Evolutionary conservation across 2,329 filamentous ascomycete genomes (phyloP).

Genomic region (Aspergillus eucalypticola): DNA sequence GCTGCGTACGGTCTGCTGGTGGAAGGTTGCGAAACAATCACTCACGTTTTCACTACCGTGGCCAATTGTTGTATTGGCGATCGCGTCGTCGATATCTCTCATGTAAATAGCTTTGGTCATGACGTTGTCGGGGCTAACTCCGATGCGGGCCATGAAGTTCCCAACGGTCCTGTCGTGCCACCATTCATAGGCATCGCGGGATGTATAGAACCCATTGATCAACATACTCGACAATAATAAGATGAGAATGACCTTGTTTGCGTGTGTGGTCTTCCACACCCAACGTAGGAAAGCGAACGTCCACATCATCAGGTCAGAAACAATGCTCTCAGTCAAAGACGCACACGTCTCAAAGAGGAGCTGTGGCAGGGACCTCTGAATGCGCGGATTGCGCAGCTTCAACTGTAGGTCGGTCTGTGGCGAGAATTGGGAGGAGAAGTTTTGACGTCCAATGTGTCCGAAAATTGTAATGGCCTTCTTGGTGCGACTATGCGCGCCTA

Average conservation of each 20-base stretch:
- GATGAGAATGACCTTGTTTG: slow-evolving; percentile 71
- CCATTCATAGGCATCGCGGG: slow-evolving; percentile 73
- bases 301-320: slow-evolving; percentile 77
- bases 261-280: slow-evolving; percentile 67
- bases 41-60: slow-evolving; percentile 31
- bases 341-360: slow-evolving; percentile 70
- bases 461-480: slow-evolving; percentile 53
- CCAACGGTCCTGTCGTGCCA: slow-evolving; percentile 80
- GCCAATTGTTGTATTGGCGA: slow-evolving; percentile 41
- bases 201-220: slow-evolving; percentile 73
- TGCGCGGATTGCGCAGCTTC: slow-evolving; percentile 58
- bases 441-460: slow-evolving; percentile 49
- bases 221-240: slow-evolving; percentile 69
- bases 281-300: slow-evolving; percentile 66
- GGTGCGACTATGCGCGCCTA: slow-evolving; percentile 49
- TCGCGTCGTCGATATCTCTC: slow-evolving; percentile 71
- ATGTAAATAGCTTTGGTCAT: slow-evolving; percentile 88
- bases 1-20: slow-evolving; percentile 42
- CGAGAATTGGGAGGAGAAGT: slow-evolving; percentile 41
- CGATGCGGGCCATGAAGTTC: slow-evolving; percentile 78
- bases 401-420: slow-evolving; percentile 35
- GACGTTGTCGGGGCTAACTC: slow-evolving; percentile 72
- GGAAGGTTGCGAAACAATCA: slow-evolving; percentile 48
- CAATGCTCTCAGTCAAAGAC: slow-evolving; percentile 73
- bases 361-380: slow-evolving; percentile 60